Conservation (phyloP, 225 moss, liverwort and hornwort genomes). For the Pseudisothecium myosuroides region DNA sequence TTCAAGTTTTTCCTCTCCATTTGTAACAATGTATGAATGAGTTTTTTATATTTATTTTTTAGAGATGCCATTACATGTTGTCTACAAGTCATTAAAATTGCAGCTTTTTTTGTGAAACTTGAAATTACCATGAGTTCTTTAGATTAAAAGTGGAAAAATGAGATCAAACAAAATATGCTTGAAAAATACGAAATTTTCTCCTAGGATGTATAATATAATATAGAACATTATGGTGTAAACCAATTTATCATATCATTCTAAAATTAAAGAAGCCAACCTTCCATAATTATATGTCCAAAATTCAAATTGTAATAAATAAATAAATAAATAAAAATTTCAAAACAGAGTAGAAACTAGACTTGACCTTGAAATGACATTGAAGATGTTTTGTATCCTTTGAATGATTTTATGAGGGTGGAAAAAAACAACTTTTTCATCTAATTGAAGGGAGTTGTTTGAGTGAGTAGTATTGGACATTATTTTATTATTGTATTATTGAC, state of each 20-base stretch:
- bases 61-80: background rate
- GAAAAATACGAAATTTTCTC: background rate
- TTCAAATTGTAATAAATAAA: background rate
- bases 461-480: background rate
- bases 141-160: background rate
- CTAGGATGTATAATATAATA: fast-evolving
- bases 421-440: background rate
- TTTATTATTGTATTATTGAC: background rate
- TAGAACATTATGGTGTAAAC: too few relatives aligned
- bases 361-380: fast-evolving
- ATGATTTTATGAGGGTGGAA: background rate
- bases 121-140: background rate
- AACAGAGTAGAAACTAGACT: fast-evolving
- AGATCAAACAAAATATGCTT: background rate
- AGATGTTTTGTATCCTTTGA: fast-evolving
- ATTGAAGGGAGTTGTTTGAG: fast-evolving
- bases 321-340: background rate
- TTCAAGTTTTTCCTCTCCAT: background rate
- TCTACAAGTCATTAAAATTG: too few relatives aligned
- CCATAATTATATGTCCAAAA: background rate
- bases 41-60: background rate
- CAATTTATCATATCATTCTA: fast-evolving
- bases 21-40: background rate
- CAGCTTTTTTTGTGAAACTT: background rate
- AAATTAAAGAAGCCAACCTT: background rate